A percentile compares a stretch with the other conserved stretches of the same genome.
Conservation (phyloP, 257 asterid genomes). For the Penstemon barbatus region DNA sequence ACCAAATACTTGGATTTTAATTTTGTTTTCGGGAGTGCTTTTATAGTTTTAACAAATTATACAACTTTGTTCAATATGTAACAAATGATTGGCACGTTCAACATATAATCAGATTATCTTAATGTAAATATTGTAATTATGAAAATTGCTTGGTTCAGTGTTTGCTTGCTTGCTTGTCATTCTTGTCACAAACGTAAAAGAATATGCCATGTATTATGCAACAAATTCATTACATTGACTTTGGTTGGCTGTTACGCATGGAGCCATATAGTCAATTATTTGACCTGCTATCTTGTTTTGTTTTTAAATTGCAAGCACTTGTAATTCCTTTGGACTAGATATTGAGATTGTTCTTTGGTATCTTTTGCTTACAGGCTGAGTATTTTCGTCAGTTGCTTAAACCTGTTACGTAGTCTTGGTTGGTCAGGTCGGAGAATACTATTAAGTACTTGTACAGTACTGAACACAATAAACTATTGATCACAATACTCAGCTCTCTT, state of each 20-base stretch:
- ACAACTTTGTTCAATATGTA: background rate
- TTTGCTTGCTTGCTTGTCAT: background rate
- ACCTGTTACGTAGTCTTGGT: constrained; percentile 78
- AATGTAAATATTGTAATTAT: no score
- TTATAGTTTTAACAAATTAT: background rate
- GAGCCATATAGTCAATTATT: background rate
- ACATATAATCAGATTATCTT: background rate
- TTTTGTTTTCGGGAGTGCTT: background rate
- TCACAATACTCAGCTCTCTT: constrained; percentile 11
- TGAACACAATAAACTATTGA: constrained; percentile 13
- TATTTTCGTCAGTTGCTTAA: constrained; percentile 93
- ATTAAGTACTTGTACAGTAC: constrained; percentile 28
- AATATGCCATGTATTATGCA: background rate
- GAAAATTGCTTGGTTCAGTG: background rate
- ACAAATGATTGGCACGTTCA: background rate
- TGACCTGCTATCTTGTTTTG: constrained; percentile 6
- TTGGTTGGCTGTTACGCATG: no score
- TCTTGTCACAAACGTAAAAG: background rate
- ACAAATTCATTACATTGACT: background rate
- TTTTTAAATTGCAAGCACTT: background rate
- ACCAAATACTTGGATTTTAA: background rate
- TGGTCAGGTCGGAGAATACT: constrained; percentile 26
- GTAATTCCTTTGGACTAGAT: background rate
- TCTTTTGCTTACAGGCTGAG: constrained; percentile 64
- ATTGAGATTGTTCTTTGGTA: constrained; percentile 8